These are phyloP conservation scores for Sechiopsis laciniata DNA, from an alignment of 306 rosid genomes.

Conservation along the genomic window DNA sequence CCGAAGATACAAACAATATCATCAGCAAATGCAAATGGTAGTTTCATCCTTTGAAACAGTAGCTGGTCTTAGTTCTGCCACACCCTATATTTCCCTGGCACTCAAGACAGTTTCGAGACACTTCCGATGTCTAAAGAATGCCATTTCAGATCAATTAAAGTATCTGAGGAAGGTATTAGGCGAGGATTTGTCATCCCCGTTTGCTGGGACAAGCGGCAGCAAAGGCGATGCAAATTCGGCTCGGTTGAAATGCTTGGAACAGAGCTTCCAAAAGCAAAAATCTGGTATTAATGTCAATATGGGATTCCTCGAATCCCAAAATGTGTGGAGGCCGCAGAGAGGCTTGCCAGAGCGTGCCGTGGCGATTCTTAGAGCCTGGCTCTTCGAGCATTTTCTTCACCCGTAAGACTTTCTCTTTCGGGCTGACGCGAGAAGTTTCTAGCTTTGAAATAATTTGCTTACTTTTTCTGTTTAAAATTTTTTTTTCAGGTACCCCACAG, in stretches of 20 bases:
- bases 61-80: conserved; percentile 69
- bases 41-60: conserved; percentile 81
- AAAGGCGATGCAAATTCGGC: conserved; percentile 33
- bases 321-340: conserved; percentile 86
- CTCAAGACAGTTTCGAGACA: conserved; percentile 57
- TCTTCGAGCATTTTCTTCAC: conserved; percentile 95
- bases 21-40: conserved; percentile 94
- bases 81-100: conserved; percentile 68
- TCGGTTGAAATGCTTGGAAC: conserved; percentile 46
- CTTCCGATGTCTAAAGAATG: conserved; percentile 50
- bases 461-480: neutral
- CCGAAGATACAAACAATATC: conserved; percentile 71
- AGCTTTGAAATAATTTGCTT: neutral
- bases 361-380: conserved; percentile 85
- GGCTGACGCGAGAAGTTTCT: neutral
- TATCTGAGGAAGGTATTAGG: conserved; percentile 39
- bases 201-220: conserved; percentile 28
- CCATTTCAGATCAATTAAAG: conserved; percentile 60
- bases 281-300: conserved; percentile 26
- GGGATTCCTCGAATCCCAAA: conserved; percentile 52
- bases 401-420: conserved; percentile 49
- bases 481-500: conserved; percentile 82
- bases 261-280: conserved; percentile 51
- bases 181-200: conserved; percentile 45
- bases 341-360: conserved; percentile 88